phyloP scores from a whole-genome alignment of 2,329 filamentous ascomycete species.

The Lasiodiplodia gonubiensis region DNA sequence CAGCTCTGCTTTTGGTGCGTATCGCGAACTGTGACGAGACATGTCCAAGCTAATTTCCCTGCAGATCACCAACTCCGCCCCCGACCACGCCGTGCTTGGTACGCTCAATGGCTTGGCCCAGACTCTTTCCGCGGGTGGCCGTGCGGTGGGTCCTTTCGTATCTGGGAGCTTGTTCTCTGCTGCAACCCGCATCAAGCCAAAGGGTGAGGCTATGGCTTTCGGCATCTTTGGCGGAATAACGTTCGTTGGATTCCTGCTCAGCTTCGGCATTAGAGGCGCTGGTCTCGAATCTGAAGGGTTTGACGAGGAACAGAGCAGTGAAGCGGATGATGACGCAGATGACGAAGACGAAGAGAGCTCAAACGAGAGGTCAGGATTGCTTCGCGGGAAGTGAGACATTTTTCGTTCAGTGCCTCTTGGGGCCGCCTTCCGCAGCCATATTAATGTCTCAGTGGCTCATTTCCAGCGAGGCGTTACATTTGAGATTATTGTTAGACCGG shows the following conservation, averaged over 20 bases:
- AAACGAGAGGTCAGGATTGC: constrained; percentile 7
- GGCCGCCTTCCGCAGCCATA: neutral
- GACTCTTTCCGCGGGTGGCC: constrained; percentile 87
- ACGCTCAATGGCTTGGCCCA: constrained; percentile 93
- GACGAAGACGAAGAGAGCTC: constrained; percentile 38
- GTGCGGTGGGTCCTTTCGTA: constrained; percentile 85
- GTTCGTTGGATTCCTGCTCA: constrained; percentile 78
- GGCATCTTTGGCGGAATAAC: constrained; percentile 84
- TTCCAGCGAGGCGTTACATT: constrained; percentile 17
- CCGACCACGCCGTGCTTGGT: constrained; percentile 82
- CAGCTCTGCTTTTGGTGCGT: constrained; percentile 82
- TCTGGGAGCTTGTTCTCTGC: constrained; percentile 86
- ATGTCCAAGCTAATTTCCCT: constrained; percentile 9
- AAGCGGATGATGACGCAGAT: constrained; percentile 52
- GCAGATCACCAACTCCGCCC: constrained; percentile 91
- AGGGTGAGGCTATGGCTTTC: constrained; percentile 85
- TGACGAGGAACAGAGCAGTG: constrained; percentile 50
- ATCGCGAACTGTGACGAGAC: neutral
- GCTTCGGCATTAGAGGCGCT: constrained; percentile 74
- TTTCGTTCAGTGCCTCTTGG: neutral
- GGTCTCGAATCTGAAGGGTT: constrained; percentile 65
- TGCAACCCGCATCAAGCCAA: constrained; percentile 72
- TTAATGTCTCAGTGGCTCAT: neutral
- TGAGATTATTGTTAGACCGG: constrained; percentile 10
- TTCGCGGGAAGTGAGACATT: constrained; percentile 5